Conservation (phyloP, 2,329 filamentous ascomycete species). For the Claviceps cyperi region DNA sequence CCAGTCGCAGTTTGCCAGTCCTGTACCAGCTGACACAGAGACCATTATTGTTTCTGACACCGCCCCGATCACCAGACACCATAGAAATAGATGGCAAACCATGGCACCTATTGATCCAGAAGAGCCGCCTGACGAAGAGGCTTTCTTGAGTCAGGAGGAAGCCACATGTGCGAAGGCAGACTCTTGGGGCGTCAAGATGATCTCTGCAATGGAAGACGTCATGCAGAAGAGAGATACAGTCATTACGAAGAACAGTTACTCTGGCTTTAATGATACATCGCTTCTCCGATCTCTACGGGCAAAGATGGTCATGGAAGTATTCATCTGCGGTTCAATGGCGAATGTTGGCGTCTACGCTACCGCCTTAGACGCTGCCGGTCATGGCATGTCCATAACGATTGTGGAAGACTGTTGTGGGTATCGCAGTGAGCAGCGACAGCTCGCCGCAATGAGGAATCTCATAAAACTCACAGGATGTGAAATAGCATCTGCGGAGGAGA, state of each 20-base stretch:
- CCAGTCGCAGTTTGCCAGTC: slow-evolving; percentile 55
- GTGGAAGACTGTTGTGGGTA: slow-evolving; percentile 83
- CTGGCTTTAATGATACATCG: slow-evolving; percentile 63
- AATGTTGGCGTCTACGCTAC: slow-evolving; percentile 88
- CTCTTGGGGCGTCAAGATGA: slow-evolving; percentile 31
- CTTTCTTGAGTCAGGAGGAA: slow-evolving; percentile 29
- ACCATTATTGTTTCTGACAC: slow-evolving; percentile 31
- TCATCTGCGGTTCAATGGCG: slow-evolving; percentile 71
- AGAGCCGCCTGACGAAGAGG: slow-evolving; percentile 21
- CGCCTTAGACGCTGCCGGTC: slow-evolving; percentile 73
- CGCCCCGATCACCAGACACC: slow-evolving; percentile 6
- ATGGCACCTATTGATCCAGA: not conserved
- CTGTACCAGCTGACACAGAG: slow-evolving; percentile 40
- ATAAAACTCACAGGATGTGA: slow-evolving; percentile 61
- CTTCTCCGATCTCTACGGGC: slow-evolving; percentile 66
- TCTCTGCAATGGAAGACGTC: slow-evolving; percentile 24
- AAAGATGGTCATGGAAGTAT: slow-evolving; percentile 80
- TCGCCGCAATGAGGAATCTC: slow-evolving; percentile 55
- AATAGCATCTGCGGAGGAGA: slow-evolving; percentile 41
- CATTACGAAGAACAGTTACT: slow-evolving; percentile 67
- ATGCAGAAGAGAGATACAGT: slow-evolving; percentile 35
- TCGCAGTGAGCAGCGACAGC: slow-evolving; percentile 53
- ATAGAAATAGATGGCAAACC: slow-evolving; percentile 7
- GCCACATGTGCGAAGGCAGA: slow-evolving; percentile 29
- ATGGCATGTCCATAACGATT: slow-evolving; percentile 77